Evolutionary conservation across 2,329 filamentous ascomycete genomes (phyloP).

Genomic region (Diaporthe destruens): DNA sequence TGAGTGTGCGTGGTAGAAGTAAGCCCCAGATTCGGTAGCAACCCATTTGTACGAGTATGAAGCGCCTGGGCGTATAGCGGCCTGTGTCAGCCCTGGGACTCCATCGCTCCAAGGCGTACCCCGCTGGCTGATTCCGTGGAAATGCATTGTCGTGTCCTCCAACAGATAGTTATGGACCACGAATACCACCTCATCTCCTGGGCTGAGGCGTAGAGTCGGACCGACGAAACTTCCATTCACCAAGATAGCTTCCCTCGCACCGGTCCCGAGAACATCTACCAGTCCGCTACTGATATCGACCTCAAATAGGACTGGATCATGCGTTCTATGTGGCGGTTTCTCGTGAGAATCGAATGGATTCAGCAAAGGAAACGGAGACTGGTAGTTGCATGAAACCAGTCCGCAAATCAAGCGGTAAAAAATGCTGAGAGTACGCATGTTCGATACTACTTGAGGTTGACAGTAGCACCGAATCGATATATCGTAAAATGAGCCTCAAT

Average conservation of each 20-base stretch:
- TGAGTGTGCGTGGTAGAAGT: constrained; percentile 14
- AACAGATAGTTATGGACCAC: constrained; percentile 5
- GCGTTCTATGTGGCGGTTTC: background rate
- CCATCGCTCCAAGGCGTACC: constrained; percentile 16
- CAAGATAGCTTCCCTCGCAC: constrained; percentile 8
- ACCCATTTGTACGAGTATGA: constrained; percentile 17
- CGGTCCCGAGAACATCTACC: constrained; percentile 4
- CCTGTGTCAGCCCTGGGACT: constrained; percentile 5
- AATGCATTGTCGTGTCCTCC: constrained; percentile 6
- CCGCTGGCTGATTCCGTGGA: constrained; percentile 4
- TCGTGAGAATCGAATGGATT: background rate
- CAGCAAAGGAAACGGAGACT: background rate
- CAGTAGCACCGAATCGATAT: background rate
- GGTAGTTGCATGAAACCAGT: background rate
- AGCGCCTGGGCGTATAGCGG: background rate
- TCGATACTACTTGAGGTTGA: background rate
- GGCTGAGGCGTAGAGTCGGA: constrained; percentile 3
- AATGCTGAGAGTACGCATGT: background rate
- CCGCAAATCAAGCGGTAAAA: background rate
- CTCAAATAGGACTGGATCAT: constrained; percentile 10
- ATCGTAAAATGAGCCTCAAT: background rate
- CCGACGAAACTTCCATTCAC: constrained; percentile 8
- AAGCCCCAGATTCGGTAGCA: constrained; percentile 4
- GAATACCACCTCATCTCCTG: background rate
- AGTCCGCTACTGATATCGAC: constrained; percentile 5